Evolutionary conservation across 2,329 filamentous ascomycete species (phyloP), one percentile per base, ranked within the genome.

Genomic region (Pseudogymnoascus pannorum): DNA sequence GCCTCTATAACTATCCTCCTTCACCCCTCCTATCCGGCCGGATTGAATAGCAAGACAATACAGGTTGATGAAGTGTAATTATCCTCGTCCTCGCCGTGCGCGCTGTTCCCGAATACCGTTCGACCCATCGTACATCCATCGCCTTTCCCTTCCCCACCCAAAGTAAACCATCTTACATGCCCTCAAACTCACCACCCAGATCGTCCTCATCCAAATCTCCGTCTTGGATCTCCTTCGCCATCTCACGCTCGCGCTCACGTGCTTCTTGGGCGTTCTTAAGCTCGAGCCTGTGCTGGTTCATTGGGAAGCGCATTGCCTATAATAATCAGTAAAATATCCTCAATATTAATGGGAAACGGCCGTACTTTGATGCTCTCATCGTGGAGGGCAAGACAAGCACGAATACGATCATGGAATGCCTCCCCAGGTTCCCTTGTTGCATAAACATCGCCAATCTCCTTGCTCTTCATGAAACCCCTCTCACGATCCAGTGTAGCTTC

Each of bases 201-300:
- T 97, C 94, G 71, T 97, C 94, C 70, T 97, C 94, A 70, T 97
- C 94, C 75, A 96, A 83, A 72, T 99, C 94, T 18, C 93, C 94
- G 68, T 97, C 94, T 76, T 96, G 91, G 72, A 99, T 97, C 80
- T 99, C 94, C 82, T 97, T 97, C 65, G 92, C 94, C 81, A 99
- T 86, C 77, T 99, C 94, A 16, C 94, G 85, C 80, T 99, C 94
- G 18, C 94, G 84, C 75, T 99, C 94, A 58, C 94, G 85, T n/a
- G 94, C 94, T 77, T 99, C 95, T 75, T 97, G 93, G 0, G 94
- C 94, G 70, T 96, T 97, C 84, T 97, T 97, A 61, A 99, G 83
- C 77, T 99, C 94, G 61, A 97, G 81, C 16, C 94, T 86, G 77
- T 99, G 94, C 76, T 97, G 94, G 79, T 99, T 97, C 93, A 97